These are phyloP conservation scores for Erodium moschatum DNA, from an alignment of 441 rosid species.

Conservation along the genomic window DNA sequence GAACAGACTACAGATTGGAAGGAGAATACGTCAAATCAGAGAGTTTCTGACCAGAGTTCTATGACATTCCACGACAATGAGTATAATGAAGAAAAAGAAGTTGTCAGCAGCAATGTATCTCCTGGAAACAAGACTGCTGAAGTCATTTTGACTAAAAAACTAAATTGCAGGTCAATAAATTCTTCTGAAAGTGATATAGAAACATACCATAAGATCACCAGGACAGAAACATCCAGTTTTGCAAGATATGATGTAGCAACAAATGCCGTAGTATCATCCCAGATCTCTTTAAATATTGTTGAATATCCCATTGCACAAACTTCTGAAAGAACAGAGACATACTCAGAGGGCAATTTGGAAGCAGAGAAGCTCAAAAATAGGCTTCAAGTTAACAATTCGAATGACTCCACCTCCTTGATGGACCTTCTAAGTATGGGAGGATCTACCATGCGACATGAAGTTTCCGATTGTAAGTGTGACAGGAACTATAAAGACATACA, in stretches of 20 bases:
- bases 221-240: slow-evolving; percentile 18
- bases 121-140: slow-evolving; percentile 27
- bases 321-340: slow-evolving; percentile 41
- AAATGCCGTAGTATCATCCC: slow-evolving; percentile 1
- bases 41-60: slow-evolving; percentile 33
- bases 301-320: slow-evolving; percentile 1
- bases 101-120: slow-evolving; percentile 36
- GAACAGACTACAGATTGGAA: slow-evolving; percentile 35
- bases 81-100: slow-evolving; percentile 44
- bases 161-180: slow-evolving; percentile 24
- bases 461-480: slow-evolving; percentile 21
- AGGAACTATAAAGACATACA: slow-evolving; percentile 26
- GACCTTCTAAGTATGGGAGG: slow-evolving; percentile 49
- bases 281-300: not conserved
- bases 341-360: slow-evolving; percentile 39
- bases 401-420: slow-evolving; percentile 27
- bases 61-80: slow-evolving; percentile 27
- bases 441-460: slow-evolving; percentile 29
- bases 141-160: slow-evolving; percentile 11
- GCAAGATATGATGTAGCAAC: slow-evolving; percentile 24
- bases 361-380: slow-evolving; percentile 23
- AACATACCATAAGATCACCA: slow-evolving; percentile 17
- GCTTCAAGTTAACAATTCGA: slow-evolving; percentile 21
- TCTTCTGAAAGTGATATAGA: slow-evolving; percentile 23
- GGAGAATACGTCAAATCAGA: slow-evolving; percentile 21